Evolutionary conservation across 176 grass and related monocot species (phyloP).

Genomic region (Avena insularis): DNA sequence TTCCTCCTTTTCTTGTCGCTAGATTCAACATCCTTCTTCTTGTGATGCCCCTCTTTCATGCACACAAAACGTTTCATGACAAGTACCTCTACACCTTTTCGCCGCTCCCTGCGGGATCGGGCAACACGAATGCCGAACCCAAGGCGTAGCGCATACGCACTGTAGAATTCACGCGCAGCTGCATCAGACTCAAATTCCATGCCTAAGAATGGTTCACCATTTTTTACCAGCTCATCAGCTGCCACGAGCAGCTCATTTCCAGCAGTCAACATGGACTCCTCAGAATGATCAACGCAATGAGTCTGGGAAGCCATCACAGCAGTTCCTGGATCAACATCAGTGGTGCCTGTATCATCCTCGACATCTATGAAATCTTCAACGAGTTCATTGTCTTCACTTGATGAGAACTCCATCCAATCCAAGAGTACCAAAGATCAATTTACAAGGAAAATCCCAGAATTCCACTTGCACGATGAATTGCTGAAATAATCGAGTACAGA

Average conservation of each 20-base stretch:
- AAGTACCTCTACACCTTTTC: constrained; percentile 81
- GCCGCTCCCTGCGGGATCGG: constrained; percentile 74
- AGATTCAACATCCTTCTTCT: constrained; percentile 75
- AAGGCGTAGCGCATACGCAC: constrained; percentile 57
- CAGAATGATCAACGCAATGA: constrained; percentile 32
- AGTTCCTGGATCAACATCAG: constrained; percentile 45
- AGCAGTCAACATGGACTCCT: constrained; percentile 20
- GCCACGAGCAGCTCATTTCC: constrained; percentile 45
- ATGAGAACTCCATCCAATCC: constrained; percentile 78
- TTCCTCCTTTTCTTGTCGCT: constrained; percentile 81
- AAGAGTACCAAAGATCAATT: not conserved
- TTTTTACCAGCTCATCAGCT: constrained; percentile 48
- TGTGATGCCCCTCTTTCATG: constrained; percentile 98
- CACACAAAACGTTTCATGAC: constrained; percentile 99
- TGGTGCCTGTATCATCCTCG: constrained; percentile 55
- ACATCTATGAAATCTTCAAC: constrained; percentile 67
- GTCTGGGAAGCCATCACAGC: constrained; percentile 33
- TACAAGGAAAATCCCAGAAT: not conserved
- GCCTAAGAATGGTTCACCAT: constrained; percentile 58
- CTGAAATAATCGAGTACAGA: constrained; percentile 22
- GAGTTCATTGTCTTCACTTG: constrained; percentile 73
- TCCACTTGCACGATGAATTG: not conserved
- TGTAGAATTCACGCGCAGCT: constrained; percentile 73
- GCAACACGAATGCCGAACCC: constrained; percentile 96
- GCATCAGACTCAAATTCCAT: constrained; percentile 92